These are phyloP conservation scores for Leccinum rimulosum DNA, from an alignment of 768 basidiomycete genomes.

Conservation along the genomic window DNA sequence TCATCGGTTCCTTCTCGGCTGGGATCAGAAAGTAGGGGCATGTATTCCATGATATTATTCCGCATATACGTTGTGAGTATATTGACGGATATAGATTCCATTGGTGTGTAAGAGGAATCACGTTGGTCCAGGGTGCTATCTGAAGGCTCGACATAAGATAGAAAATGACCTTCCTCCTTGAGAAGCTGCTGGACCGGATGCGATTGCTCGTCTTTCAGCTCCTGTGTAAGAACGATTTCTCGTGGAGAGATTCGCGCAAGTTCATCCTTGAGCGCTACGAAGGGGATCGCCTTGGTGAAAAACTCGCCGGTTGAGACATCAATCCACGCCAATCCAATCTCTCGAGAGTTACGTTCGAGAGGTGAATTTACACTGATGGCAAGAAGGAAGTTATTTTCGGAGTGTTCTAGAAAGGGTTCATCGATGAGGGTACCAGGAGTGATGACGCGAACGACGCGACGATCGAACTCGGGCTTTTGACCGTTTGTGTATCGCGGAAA, in stretches of 20 bases:
- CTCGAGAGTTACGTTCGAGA: constrained; percentile 2
- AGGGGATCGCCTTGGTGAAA: constrained; percentile 62
- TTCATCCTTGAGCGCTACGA: constrained; percentile 70
- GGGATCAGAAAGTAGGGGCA: constrained; percentile 62
- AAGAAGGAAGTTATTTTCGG: constrained; percentile 88
- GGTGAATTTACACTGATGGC: constrained; percentile 45
- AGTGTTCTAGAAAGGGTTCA: constrained; percentile 81
- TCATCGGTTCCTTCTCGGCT: constrained; percentile 50
- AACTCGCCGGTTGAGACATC: constrained; percentile 95
- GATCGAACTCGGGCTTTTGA: constrained; percentile 61
- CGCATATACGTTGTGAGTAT: constrained; percentile 66
- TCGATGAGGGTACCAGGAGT: constrained; percentile 95
- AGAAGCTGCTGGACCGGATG: constrained; percentile 51
- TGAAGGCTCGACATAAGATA: constrained; percentile 43
- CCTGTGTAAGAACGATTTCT: constrained; percentile 70
- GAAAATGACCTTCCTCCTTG: constrained; percentile 51
- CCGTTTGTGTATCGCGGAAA: constrained; percentile 56
- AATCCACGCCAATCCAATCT: constrained; percentile 85
- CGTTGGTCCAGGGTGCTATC: constrained; percentile 1
- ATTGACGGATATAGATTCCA: constrained; percentile 56
- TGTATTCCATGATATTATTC: constrained; percentile 71
- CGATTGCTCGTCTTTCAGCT: constrained; percentile 33
- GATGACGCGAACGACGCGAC: constrained; percentile 82
- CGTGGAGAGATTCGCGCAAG: constrained; percentile 76
- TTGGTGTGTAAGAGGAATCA: constrained; percentile 18